phyloP scores from a whole-genome alignment of 148 eudicot genomes.

The Silene latifolia region DNA sequence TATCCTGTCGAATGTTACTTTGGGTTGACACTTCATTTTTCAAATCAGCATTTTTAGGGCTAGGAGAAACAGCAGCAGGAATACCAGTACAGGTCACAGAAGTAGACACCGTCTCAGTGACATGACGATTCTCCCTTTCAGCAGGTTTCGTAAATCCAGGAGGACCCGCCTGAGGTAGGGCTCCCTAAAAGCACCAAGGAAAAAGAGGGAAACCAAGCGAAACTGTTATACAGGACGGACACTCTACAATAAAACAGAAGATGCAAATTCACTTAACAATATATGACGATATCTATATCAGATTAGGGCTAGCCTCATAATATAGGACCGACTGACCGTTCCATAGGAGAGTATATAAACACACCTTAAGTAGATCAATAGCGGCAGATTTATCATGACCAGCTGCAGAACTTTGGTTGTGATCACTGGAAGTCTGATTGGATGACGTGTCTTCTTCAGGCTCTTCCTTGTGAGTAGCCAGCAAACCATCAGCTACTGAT shows the following conservation, averaged over 20 bases:
- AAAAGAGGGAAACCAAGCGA: slow-evolving; percentile 15
- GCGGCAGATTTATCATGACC: too few relatives aligned
- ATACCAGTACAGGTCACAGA: slow-evolving; percentile 13
- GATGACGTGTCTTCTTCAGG: slow-evolving; percentile 26
- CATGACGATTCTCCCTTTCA: slow-evolving; percentile 22
- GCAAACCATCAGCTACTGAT: slow-evolving; percentile 18
- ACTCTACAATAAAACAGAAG: neutral
- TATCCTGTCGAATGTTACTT: slow-evolving; percentile 20
- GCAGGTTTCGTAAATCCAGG: slow-evolving; percentile 11
- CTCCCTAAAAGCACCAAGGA: slow-evolving; percentile 23
- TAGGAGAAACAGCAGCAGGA: slow-evolving; percentile 12
- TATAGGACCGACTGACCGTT: too few relatives aligned
- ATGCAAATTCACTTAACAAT: neutral
- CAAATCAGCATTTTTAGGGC: slow-evolving; percentile 9
- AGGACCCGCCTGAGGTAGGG: slow-evolving; percentile 8
- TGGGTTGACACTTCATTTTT: slow-evolving; percentile 17
- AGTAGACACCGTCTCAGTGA: slow-evolving; percentile 17
- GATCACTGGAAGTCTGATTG: slow-evolving; percentile 10
- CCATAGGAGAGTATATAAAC: slow-evolving; percentile 7
- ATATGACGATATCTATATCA: too few relatives aligned
- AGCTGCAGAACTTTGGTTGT: neutral
- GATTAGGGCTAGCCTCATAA: too few relatives aligned
- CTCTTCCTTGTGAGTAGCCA: slow-evolving; percentile 36
- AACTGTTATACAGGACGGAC: neutral
- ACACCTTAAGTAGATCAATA: slow-evolving; percentile 26